Conservation (phyloP, 1,284 basidiomycete genomes). For the Puccinia triticina region DNA sequence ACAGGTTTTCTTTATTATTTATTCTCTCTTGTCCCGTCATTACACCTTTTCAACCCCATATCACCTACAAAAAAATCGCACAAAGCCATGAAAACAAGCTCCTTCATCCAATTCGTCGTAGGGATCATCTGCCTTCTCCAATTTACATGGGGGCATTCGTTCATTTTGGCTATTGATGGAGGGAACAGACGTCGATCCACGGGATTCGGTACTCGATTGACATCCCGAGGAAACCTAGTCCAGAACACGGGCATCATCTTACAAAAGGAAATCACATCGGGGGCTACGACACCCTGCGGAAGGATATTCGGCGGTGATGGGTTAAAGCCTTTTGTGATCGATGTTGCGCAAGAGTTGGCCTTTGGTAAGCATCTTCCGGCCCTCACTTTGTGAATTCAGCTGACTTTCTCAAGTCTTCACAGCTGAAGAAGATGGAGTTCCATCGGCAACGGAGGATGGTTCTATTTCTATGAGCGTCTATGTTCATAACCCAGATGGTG, state of each 20-base stretch:
- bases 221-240: constrained; percentile 39
- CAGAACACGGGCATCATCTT: constrained; percentile 49
- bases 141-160: constrained; percentile 19
- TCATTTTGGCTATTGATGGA: constrained; percentile 46
- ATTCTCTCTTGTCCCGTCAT: not conserved
- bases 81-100: not conserved
- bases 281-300: constrained; percentile 36
- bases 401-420: not conserved
- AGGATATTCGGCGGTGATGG: constrained; percentile 50
- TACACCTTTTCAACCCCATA: not conserved
- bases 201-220: constrained; percentile 41
- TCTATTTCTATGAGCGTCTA: constrained; percentile 46
- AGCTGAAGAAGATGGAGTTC: constrained; percentile 44
- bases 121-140: not conserved
- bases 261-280: constrained; percentile 23
- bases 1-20: constrained; percentile 14
- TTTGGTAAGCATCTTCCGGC: constrained; percentile 6
- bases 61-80: not conserved
- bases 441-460: constrained; percentile 31
- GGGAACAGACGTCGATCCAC: constrained; percentile 33
- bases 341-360: constrained; percentile 44
- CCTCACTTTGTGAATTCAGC: not conserved
- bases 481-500: constrained; percentile 44
- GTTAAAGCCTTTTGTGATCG: constrained; percentile 34
- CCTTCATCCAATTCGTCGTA: not conserved